phyloP scores from a whole-genome alignment of 805 yeast species.

The Suhomyces sp. region DNA sequence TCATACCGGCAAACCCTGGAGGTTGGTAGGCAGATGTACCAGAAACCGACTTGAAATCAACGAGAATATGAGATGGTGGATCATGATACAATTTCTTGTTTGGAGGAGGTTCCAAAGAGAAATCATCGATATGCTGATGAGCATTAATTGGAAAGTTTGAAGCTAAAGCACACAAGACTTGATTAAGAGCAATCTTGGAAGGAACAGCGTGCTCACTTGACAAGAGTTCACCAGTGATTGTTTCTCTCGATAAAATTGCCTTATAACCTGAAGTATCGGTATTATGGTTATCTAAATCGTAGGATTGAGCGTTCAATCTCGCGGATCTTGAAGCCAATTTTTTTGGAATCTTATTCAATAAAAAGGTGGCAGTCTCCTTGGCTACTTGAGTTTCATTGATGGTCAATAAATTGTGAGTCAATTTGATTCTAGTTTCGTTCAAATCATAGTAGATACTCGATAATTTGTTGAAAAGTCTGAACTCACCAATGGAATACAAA shows the following conservation, averaged over 20 bases:
- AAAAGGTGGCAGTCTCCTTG: conserved; percentile 49
- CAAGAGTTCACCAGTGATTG: conserved; percentile 56
- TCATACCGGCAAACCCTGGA: conserved; percentile 66
- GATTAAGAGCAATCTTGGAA: conserved; percentile 62
- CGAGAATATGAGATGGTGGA: conserved; percentile 66
- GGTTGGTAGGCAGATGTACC: conserved; percentile 61
- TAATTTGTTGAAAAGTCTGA: conserved; percentile 58
- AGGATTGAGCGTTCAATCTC: conserved; percentile 38
- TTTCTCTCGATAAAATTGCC: conserved; percentile 65
- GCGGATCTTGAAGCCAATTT: conserved; percentile 47
- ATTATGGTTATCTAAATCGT: conserved; percentile 38
- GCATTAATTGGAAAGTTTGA: conserved; percentile 64
- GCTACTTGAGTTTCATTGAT: conserved; percentile 50
- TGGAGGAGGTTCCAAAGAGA: conserved; percentile 44
- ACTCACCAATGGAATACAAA: conserved; percentile 69
- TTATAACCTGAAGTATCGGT: conserved; percentile 65
- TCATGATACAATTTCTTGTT: conserved; percentile 49
- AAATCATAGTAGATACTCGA: conserved; percentile 52
- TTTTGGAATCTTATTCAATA: conserved; percentile 61
- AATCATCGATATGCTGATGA: conserved; percentile 26
- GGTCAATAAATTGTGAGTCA: conserved; percentile 53
- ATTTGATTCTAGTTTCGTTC: conserved; percentile 56
- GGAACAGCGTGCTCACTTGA: conserved; percentile 45
- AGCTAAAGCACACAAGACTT: conserved; percentile 67
- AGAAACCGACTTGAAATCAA: conserved; percentile 70